These are phyloP conservation scores for Russula dissimulans DNA, from an alignment of 768 basidiomycete species.

Conservation along the genomic window DNA sequence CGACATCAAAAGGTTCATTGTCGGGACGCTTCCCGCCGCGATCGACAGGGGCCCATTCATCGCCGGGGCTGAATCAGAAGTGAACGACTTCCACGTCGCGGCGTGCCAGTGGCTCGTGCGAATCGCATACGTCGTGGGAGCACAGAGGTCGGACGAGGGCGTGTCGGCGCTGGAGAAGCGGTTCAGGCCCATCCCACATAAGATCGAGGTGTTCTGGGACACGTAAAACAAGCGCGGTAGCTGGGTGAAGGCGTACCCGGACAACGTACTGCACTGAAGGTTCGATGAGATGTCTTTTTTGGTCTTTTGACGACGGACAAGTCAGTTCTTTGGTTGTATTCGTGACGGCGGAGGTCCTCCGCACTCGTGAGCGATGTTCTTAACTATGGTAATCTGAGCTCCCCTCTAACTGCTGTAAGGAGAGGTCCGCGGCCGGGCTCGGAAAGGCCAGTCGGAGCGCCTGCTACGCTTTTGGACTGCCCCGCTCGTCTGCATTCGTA, in stretches of 20 bases:
- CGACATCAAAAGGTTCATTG: slow-evolving; percentile 30
- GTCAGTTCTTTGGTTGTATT: too few species aligned
- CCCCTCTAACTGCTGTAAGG: too few species aligned
- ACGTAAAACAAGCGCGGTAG: slow-evolving; percentile 38
- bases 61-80: slow-evolving; percentile 37
- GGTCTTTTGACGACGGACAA: too few species aligned
- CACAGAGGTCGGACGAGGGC: too few species aligned
- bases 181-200: slow-evolving; percentile 31
- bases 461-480: too few species aligned
- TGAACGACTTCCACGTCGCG: slow-evolving; percentile 47
- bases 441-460: too few species aligned
- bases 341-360: too few species aligned
- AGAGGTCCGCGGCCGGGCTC: too few species aligned
- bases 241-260: slow-evolving; percentile 30
- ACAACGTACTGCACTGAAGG: slow-evolving; percentile 21
- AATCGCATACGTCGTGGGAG: slow-evolving; percentile 32
- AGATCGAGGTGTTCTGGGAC: slow-evolving; percentile 34
- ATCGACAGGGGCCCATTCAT: slow-evolving; percentile 40
- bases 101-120: slow-evolving; percentile 48
- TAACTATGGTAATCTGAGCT: too few species aligned
- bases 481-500: too few species aligned
- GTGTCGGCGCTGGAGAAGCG: slow-evolving; percentile 32
- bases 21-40: slow-evolving; percentile 31
- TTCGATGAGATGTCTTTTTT: too few species aligned
- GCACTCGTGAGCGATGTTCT: too few species aligned